Evolutionary conservation across 768 basidiomycete genomes (phyloP).

Genomic region (Suillus luteus): DNA sequence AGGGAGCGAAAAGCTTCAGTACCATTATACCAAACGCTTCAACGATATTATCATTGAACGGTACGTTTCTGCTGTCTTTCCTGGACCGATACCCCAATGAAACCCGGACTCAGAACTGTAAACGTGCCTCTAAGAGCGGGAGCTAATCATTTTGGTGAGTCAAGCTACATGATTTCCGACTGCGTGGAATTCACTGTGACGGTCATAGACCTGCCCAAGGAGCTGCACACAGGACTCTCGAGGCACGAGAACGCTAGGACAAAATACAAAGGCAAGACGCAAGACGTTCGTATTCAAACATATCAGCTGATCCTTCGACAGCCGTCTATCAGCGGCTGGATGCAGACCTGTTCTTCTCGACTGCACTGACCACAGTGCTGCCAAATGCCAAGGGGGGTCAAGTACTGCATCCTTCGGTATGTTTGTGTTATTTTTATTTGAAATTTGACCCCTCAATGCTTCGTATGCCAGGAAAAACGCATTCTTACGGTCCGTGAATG

Average conservation of each 20-base stretch:
- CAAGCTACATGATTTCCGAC: background rate
- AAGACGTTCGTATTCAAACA: background rate
- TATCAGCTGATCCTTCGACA: slow-evolving; percentile 21
- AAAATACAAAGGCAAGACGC: slow-evolving; percentile 29
- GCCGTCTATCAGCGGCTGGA: slow-evolving; percentile 62
- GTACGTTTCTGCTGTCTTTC: slow-evolving; percentile 33
- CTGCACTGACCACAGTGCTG: slow-evolving; percentile 57
- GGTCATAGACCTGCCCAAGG: slow-evolving; percentile 43
- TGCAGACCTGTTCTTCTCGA: slow-evolving; percentile 54
- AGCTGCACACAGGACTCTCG: slow-evolving; percentile 40
- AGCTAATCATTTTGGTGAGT: slow-evolving; percentile 55
- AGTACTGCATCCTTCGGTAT: slow-evolving; percentile 49
- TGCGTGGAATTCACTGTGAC: slow-evolving; percentile 3
- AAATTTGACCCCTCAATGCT: background rate
- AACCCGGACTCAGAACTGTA: background rate
- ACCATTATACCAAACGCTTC: slow-evolving; percentile 59
- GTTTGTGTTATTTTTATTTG: slow-evolving; percentile 12
- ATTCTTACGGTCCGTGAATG: slow-evolving; percentile 66
- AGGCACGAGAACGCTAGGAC: slow-evolving; percentile 29
- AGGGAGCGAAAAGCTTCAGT: slow-evolving; percentile 38
- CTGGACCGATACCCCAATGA: background rate
- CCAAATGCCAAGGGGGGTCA: slow-evolving; percentile 52
- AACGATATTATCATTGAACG: slow-evolving; percentile 48
- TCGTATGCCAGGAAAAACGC: slow-evolving; percentile 60
- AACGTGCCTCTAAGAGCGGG: slow-evolving; percentile 53